Evolutionary conservation across 2,329 filamentous ascomycete species (phyloP), one percentile per base, ranked within the genome.

Genomic region (Colletotrichum salicis): DNA sequence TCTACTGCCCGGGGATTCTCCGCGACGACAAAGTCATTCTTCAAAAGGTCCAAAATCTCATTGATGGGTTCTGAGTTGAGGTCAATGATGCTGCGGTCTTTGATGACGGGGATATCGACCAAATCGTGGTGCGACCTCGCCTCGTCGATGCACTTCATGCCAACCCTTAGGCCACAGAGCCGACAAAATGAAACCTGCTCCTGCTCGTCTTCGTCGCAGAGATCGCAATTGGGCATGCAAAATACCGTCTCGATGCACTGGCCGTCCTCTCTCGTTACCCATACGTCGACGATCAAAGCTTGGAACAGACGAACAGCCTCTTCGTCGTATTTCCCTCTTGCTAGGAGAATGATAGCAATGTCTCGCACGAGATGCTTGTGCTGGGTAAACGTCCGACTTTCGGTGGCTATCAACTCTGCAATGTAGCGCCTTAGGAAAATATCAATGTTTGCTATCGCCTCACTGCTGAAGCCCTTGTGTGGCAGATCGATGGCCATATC

Each of bases 181-280:
- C 71, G 63, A 27, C 73, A 74, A n/a, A 67, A 58, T 5, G 45
- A 62, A n/a, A 73, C 41, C 7, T 19, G 24, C 7, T 71, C 70
- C 27, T 73, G 33, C 11, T 59, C 51, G 4, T 55, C 56, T 4
- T 71, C 67, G 5, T 41, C 67, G 33, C 67, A 71, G 3, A 52
- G 37, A 10, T 71, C 71, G 29, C 73, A 74, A 1, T 12, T 51
- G 31, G 54, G 48, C 22, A 24, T 37, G 19, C 67, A 71, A 2
- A n/a, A 19, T 1, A 58, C 67, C 1, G 57, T 52, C 1, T 67
- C 27, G 13, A 62, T 27, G 13, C 60, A 66, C 1, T 29, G 11
- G 2, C 45, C 24, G 11, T 56, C 48, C 12, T 57, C 41, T 29
- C 70, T 59, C 12, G 37, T 59, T 22, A 74, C 56, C n/a, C 51